These are phyloP conservation scores for Kodamaea jinghongensis DNA, from an alignment of 805 yeast genomes.

Conservation along the genomic window DNA sequence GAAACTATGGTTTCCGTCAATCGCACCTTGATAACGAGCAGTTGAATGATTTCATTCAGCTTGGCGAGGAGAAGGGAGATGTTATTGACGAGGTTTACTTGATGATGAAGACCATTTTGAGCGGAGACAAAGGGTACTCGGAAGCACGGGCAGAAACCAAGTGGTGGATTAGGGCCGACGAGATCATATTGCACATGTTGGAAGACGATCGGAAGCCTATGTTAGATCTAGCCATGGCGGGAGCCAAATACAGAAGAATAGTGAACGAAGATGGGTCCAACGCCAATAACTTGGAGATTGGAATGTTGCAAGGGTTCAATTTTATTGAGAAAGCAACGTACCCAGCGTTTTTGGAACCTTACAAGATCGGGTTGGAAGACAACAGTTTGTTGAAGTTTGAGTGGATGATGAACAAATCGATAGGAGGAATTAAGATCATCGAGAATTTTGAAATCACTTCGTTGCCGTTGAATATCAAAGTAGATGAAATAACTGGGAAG, in stretches of 20 bases:
- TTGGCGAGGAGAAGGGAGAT: conserved; percentile 32
- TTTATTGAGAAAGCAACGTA: conserved; percentile 30
- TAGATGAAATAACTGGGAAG: conserved; percentile 40
- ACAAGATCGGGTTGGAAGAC: conserved; percentile 6
- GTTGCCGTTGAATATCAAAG: conserved; percentile 35
- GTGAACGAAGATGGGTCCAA: conserved; percentile 42
- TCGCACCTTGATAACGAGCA: conserved; percentile 49
- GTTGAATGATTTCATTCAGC: conserved; percentile 40
- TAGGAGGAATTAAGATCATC: conserved; percentile 42
- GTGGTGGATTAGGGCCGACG: conserved; percentile 40
- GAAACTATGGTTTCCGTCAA: conserved; percentile 50
- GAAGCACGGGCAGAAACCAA: conserved; percentile 24
- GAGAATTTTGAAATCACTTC: conserved; percentile 38
- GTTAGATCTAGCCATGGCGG: conserved; percentile 35
- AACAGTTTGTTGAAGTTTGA: conserved; percentile 28
- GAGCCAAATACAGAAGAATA: conserved; percentile 30
- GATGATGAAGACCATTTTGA: conserved; percentile 34
- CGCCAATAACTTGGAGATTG: conserved; percentile 33
- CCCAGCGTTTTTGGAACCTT: conserved; percentile 35
- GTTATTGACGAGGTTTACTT: conserved; percentile 34
- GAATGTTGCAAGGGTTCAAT: conserved; percentile 38
- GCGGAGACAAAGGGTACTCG: conserved; percentile 28
- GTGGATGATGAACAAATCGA: conserved; percentile 42
- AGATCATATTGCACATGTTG: conserved; percentile 38
- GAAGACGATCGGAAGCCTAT: conserved; percentile 41